Base-by-base conservation (phyloP, 2,329 filamentous ascomycete species). In the Lachnellula subtilissima region DNA sequence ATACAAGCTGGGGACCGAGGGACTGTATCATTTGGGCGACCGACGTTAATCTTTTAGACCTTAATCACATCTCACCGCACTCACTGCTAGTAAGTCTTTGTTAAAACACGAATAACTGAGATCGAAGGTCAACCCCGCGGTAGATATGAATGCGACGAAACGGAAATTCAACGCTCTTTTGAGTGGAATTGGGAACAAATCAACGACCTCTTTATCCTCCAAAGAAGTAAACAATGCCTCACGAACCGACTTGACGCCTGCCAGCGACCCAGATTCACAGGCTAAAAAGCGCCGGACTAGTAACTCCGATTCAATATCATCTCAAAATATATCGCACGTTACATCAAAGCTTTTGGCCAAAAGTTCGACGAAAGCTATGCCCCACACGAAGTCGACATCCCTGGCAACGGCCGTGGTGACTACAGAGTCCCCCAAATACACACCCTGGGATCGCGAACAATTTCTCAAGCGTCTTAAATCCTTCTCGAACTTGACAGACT, bases 401-500 rank as follows among this genome's bases (percentile, higher is more conserved):
- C 28, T 62, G 9, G 58, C 60, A 8, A 58, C 57, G 19, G 52
- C 55, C 43, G 15, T 55, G 5, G n/a, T 40, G 4, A 42, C 51
- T 6, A 53, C 56, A 15, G 65, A 74, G 63, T 42, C 69, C 66
- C 84, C 89, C 1, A 90, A 87, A 65, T 97, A 94, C 74, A 88
- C 89, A 53, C 93, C 94, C 0, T 89, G 86, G 75, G 92, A 94
- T 70, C 88, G 94, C 52, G 84, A 85, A 40, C 85, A 90, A 63
- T 91, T 97, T 59, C 78, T 97, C 11, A 84, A 82, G 64, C 79
- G 94, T 23, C 78, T 99, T 28, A 87, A 87, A 58, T 95, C 91
- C 0, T 99, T 96, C 69, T 88, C 93, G 68, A 91, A 93, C 63
- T 85, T 97, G 48, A 94, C 91, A 53, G 83, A 88, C 69, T 99